Percentiles rank a stretch among this genome's conserved stretches.
Evolutionary conservation across 2,329 filamentous ascomycete genomes (phyloP).

Genomic region (Hypoxylon rubiginosum): DNA sequence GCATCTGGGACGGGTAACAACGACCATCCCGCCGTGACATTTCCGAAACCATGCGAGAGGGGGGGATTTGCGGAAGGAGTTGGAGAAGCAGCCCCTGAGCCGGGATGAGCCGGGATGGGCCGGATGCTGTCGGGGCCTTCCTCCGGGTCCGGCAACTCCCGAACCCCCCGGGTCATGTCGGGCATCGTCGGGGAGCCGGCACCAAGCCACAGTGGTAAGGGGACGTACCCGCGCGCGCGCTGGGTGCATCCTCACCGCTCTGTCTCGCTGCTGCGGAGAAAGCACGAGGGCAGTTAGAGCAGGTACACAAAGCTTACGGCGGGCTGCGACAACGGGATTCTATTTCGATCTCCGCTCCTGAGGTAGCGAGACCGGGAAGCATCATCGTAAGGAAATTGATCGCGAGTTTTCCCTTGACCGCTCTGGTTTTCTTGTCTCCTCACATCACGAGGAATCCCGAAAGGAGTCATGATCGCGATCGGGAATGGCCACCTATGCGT

Average conservation of each 20-base stretch:
- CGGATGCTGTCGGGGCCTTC: neutral
- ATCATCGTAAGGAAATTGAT: neutral
- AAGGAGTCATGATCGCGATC: neutral
- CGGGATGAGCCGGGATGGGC: conserved; percentile 34
- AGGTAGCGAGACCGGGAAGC: neutral
- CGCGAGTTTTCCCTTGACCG: neutral
- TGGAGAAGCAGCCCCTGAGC: conserved; percentile 17
- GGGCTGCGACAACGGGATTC: conserved; percentile 1
- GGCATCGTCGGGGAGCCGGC: conserved; percentile 7
- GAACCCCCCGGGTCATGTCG: conserved; percentile 33
- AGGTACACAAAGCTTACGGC: neutral
- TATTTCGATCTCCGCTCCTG: neutral
- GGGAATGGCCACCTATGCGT: neutral
- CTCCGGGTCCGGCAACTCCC: conserved; percentile 28
- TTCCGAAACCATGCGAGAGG: neutral
- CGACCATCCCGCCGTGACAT: neutral
- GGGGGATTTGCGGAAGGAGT: conserved; percentile 14
- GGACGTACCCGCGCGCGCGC: neutral
- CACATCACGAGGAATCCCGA: conserved; percentile 5
- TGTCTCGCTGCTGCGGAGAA: neutral
- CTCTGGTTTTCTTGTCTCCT: neutral
- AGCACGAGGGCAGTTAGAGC: neutral
- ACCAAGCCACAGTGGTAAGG: neutral
- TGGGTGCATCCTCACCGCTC: neutral
- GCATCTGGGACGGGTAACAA: neutral